These are phyloP conservation scores for Geotrichum ghanense DNA, from an alignment of 805 yeast genomes.

Conservation along the genomic window DNA sequence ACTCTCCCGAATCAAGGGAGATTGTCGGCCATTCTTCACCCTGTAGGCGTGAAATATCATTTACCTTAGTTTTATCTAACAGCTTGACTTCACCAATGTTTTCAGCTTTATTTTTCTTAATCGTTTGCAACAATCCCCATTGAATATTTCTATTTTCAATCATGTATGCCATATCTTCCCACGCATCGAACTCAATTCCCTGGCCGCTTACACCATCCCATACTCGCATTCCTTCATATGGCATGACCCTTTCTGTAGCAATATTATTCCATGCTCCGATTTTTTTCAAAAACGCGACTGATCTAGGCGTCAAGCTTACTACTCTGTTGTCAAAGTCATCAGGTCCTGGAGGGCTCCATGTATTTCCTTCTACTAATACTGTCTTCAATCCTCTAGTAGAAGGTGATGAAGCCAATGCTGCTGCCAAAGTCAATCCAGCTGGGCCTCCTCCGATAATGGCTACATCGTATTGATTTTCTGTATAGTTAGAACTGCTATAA, in stretches of 20 bases:
- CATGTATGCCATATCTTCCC: slow-evolving; percentile 58
- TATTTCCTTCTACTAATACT: slow-evolving; percentile 61
- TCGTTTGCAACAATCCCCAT: slow-evolving; percentile 48
- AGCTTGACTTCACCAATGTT: slow-evolving; percentile 3
- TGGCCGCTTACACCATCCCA: slow-evolving; percentile 77
- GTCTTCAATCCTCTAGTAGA: slow-evolving; percentile 48
- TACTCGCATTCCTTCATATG: slow-evolving; percentile 72
- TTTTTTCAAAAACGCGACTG: slow-evolving; percentile 50
- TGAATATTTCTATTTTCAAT: slow-evolving; percentile 80
- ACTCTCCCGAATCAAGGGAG: slow-evolving; percentile 51
- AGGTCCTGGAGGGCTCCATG: slow-evolving; percentile 32
- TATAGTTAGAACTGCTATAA: slow-evolving; percentile 16
- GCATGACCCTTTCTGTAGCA: slow-evolving; percentile 57
- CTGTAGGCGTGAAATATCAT: slow-evolving; percentile 30
- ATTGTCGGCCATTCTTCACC: slow-evolving; percentile 59
- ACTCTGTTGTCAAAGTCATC: slow-evolving; percentile 64
- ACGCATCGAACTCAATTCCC: slow-evolving; percentile 47
- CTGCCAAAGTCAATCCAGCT: slow-evolving; percentile 80
- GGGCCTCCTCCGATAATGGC: slow-evolving; percentile 96
- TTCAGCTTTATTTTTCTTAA: slow-evolving; percentile 31
- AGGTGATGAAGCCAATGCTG: slow-evolving; percentile 62
- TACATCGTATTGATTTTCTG: slow-evolving; percentile 38
- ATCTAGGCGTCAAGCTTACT: slow-evolving; percentile 74
- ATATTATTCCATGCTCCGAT: slow-evolving; percentile 73
- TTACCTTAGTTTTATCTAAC: slow-evolving; percentile 39